Evolutionary conservation across 495 filamentous ascomycete species (phyloP).

Genomic region (Penicillium nucicola): DNA sequence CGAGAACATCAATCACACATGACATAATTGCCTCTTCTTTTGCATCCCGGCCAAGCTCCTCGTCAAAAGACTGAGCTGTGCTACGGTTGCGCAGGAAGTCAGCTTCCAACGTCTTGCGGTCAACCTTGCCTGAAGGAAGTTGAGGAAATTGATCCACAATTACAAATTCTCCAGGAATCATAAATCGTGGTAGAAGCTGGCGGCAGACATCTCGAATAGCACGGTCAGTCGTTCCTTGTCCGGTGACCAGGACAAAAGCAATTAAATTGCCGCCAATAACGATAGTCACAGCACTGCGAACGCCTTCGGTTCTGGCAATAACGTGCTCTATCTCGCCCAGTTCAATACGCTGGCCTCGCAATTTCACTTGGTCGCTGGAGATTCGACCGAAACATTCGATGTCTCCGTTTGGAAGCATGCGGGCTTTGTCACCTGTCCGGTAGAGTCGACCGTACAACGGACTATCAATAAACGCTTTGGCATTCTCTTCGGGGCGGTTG

Average conservation of each 20-base stretch:
- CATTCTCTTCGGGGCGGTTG: constrained; percentile 69
- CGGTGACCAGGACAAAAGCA: constrained; percentile 58
- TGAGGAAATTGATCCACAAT: constrained; percentile 60
- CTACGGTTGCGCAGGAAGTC: constrained; percentile 43
- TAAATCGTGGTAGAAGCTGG: constrained; percentile 71
- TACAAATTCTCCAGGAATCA: constrained; percentile 71
- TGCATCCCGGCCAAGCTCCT: constrained; percentile 24
- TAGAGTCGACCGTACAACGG: constrained; percentile 59
- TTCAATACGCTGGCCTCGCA: constrained; percentile 78
- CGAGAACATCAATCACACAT: constrained; percentile 46
- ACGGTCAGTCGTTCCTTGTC: constrained; percentile 21
- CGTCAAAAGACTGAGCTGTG: constrained; percentile 23
- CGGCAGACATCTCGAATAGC: constrained; percentile 56
- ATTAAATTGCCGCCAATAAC: constrained; percentile 61
- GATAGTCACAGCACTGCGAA: constrained; percentile 53
- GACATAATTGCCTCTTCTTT: constrained; percentile 46
- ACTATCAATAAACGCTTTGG: constrained; percentile 59
- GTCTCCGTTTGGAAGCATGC: constrained; percentile 59
- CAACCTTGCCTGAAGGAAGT: constrained; percentile 74
- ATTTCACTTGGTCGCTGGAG: constrained; percentile 71
- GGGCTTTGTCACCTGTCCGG: constrained; percentile 79
- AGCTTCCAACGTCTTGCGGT: constrained; percentile 59
- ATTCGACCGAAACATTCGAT: constrained; percentile 84
- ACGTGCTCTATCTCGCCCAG: constrained; percentile 79
- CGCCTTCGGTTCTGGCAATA: constrained; percentile 50